Evolutionary conservation across 2,329 filamentous ascomycete genomes (phyloP).

Genomic region (Rhynchosporium agropyri): DNA sequence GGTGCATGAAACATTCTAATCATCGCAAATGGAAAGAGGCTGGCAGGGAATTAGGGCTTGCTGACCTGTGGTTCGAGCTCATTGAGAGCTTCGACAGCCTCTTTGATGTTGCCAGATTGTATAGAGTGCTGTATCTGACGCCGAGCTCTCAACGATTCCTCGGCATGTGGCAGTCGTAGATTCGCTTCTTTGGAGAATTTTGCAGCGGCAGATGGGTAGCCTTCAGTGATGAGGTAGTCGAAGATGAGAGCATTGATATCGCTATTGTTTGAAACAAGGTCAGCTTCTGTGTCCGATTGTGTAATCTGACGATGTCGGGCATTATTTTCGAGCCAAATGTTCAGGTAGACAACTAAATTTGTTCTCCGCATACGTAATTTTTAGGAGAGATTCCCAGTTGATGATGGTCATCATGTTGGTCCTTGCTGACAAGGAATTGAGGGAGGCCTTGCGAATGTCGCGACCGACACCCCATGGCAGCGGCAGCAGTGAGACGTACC

Average conservation of each 20-base stretch:
- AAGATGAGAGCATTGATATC: constrained; percentile 95
- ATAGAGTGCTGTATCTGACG: constrained; percentile 86
- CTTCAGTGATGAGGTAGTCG: constrained; percentile 95
- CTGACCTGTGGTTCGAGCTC: constrained; percentile 89
- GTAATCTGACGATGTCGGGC: not conserved
- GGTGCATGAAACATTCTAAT: constrained; percentile 99
- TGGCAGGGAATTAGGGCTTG: constrained; percentile 22
- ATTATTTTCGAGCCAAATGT: constrained; percentile 38
- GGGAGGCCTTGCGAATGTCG: constrained; percentile 19
- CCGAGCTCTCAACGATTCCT: constrained; percentile 72
- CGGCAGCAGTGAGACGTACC: constrained; percentile 59
- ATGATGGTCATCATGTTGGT: constrained; percentile 74
- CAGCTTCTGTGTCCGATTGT: constrained; percentile 17
- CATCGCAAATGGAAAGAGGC: constrained; percentile 59
- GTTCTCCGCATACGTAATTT: constrained; percentile 81
- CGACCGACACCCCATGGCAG: not conserved
- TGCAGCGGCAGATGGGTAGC: constrained; percentile 88
- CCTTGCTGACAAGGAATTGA: constrained; percentile 25
- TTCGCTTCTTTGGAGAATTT: constrained; percentile 96
- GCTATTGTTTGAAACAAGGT: constrained; percentile 52
- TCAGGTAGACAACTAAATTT: constrained; percentile 80
- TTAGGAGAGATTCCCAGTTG: constrained; percentile 99
- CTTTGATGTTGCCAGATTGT: constrained; percentile 80
- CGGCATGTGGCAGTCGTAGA: constrained; percentile 71
- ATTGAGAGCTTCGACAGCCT: constrained; percentile 84